Evolutionary conservation across 306 rosid species (phyloP).

Genomic region (Fragaria ananassa): DNA sequence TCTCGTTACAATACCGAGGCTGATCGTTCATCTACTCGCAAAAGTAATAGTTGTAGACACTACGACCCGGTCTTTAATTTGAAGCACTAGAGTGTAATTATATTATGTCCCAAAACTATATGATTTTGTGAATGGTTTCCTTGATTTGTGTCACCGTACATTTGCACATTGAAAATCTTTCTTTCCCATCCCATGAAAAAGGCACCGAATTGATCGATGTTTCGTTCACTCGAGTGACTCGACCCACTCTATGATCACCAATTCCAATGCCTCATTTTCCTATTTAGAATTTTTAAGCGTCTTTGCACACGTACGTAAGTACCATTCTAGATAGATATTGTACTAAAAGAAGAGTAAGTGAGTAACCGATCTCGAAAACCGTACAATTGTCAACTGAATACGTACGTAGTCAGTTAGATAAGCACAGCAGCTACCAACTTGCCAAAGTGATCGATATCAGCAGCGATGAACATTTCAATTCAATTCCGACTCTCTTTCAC

Average conservation of each 20-base stretch:
- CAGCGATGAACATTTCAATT: background rate
- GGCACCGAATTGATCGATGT: background rate
- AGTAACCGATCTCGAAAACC: background rate
- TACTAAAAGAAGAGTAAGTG: background rate
- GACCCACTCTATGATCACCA: background rate
- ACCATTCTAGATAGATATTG: background rate
- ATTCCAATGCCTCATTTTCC: background rate
- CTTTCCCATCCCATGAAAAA: background rate
- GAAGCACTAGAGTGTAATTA: too few species aligned
- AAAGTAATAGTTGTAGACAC: too few species aligned
- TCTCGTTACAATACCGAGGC: too few species aligned
- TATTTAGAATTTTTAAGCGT: background rate
- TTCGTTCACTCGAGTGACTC: background rate
- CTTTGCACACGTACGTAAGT: background rate
- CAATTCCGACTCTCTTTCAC: background rate
- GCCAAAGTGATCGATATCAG: background rate
- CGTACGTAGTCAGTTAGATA: background rate
- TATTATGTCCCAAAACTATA: too few species aligned
- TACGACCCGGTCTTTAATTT: too few species aligned
- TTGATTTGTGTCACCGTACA: background rate
- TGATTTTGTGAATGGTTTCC: background rate
- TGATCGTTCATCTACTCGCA: background rate
- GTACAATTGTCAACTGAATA: conserved; percentile 5
- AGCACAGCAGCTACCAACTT: conserved; percentile 2
- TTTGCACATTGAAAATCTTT: background rate